Base-by-base conservation (phyloP, 1,284 basidiomycete species). In the Psilocybe mexicana region DNA sequence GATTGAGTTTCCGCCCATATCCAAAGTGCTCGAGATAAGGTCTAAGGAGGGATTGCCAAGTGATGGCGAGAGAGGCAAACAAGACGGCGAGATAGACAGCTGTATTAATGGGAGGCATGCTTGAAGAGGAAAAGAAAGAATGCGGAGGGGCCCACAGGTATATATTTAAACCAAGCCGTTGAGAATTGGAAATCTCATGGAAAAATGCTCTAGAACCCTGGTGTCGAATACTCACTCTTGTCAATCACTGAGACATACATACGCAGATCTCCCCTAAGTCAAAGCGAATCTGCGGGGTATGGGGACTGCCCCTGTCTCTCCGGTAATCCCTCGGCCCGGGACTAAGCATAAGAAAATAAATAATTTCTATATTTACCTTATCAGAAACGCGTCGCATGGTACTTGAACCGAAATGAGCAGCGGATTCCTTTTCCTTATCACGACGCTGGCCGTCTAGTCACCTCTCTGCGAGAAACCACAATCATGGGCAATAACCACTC, bases 401-500 rank as follows among this genome's bases (percentile, higher is more conserved):
- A 43, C 57, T 57, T 51, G 28, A 30, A 46, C 14, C 50, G 6
- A 35, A 24, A 36, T 36, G 30, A 43, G 44, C n/a, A 38, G 40
- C 38, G 44, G 43, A 43, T 52, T 42, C 35, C 24, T 44, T 40
- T 57, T 35, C 50, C 47, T 55, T 57, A 57, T 60, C 46, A 57
- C 56, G 58, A 60, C 60, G 63, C 63, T 64, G 63, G 63, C 44
- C 63, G 63, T 60, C 63, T 43, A 35, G 45, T 52, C 18, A 50
- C 54, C 42, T 53, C 51, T 53, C 23, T 57, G 49, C 50, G 51
- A 36, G 57, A 42, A 48, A 55, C 38, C 47, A 52, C 53, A 28
- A 48, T 25, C 18, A 87, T 86, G 85, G 84, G 85, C 47, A 77
- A 83, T 59, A 64, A 76, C 61, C 65, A 76, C 40, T 86, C 84